These are phyloP conservation scores for Plantago coronopus DNA, from an alignment of 305 asterid species.

Conservation along the genomic window DNA sequence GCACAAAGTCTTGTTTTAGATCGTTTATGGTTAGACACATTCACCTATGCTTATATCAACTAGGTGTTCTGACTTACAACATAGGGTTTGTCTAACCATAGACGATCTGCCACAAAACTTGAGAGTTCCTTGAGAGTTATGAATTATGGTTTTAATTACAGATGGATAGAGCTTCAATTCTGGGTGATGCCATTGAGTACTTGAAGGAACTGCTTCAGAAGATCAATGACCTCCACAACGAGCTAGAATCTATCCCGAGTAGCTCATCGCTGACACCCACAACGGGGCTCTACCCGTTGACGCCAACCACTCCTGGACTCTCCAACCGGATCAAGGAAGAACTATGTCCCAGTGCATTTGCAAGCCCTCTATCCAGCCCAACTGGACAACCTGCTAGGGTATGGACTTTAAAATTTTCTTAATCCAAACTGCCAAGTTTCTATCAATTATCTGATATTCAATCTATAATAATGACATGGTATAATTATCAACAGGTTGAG, in stretches of 20 bases:
- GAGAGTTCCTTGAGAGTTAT: background rate
- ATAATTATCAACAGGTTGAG: conserved; percentile 43
- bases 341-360: conserved; percentile 49
- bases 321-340: conserved; percentile 58
- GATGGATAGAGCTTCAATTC: conserved; percentile 81
- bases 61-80: no score
- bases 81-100: no score
- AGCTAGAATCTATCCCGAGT: conserved; percentile 44
- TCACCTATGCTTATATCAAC: no score
- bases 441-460: background rate
- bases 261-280: conserved; percentile 31
- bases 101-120: no score
- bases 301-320: conserved; percentile 45
- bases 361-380: conserved; percentile 65
- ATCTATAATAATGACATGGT: background rate
- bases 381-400: conserved; percentile 71
- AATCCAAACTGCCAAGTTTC: background rate
- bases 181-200: conserved; percentile 65
- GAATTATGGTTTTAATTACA: conserved; percentile 10
- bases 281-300: conserved; percentile 32
- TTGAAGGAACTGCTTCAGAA: conserved; percentile 57
- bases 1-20: no score
- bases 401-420: background rate
- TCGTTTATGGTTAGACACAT: no score
- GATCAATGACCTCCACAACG: conserved; percentile 58